Conservation (phyloP, 345 rosid species). For the Raphanus sativus region DNA sequence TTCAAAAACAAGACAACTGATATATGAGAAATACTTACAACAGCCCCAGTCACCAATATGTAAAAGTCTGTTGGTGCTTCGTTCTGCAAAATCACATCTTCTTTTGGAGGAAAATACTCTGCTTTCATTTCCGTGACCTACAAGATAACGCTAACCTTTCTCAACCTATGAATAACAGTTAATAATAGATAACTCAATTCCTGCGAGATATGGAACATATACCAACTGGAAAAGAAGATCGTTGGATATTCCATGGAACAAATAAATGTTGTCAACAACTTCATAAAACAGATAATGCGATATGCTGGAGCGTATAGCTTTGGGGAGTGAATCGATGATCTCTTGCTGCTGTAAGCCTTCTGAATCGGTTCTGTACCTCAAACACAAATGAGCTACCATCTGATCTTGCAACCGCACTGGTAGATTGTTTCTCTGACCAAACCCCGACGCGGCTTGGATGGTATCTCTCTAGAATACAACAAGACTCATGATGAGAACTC, state of each 20-base stretch:
- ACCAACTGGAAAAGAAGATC: conserved; percentile 97
- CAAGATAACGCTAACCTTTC: background rate
- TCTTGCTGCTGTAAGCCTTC: conserved; percentile 96
- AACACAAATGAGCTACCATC: conserved; percentile 86
- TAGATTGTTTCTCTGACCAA: conserved; percentile 71
- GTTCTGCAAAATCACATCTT: conserved; percentile 88
- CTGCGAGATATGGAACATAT: background rate
- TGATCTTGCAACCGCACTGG: conserved; percentile 84
- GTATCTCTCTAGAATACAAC: conserved; percentile 67
- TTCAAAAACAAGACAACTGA: background rate
- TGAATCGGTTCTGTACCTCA: conserved; percentile 78
- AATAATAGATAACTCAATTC: background rate
- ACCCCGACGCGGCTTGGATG: conserved; percentile 73
- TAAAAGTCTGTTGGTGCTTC: conserved; percentile 93
- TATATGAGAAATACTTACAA: conserved; percentile 45
- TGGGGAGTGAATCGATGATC: conserved; percentile 73
- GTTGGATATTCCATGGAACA: conserved; percentile 84
- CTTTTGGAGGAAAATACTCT: conserved; percentile 91
- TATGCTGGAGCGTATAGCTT: conserved; percentile 86
- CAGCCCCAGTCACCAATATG: conserved; percentile 77
- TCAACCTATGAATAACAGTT: too few species aligned
- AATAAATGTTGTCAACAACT: conserved; percentile 68
- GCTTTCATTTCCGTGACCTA: conserved; percentile 91
- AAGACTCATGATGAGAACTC: background rate
- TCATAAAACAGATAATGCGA: conserved; percentile 71